These are phyloP conservation scores for Copromyces sp. DNA, from an alignment of 495 filamentous ascomycete species.

Conservation along the genomic window DNA sequence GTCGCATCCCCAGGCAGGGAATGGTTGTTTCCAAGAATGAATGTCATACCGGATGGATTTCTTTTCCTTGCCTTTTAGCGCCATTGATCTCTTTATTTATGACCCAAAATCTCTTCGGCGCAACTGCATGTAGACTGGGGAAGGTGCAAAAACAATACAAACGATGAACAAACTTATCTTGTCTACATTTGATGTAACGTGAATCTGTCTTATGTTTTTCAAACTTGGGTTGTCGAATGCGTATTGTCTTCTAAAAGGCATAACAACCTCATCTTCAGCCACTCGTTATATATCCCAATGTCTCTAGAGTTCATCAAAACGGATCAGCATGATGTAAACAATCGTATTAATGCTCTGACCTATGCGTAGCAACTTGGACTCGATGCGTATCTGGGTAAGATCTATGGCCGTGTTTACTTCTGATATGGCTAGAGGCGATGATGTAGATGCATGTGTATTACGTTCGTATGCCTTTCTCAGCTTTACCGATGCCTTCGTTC, in stretches of 20 bases:
- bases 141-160: slow-evolving; percentile 22
- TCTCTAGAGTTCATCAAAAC: not conserved
- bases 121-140: slow-evolving; percentile 37
- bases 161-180: not conserved
- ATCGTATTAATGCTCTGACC: not conserved
- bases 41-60: slow-evolving; percentile 14
- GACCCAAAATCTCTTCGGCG: slow-evolving; percentile 29
- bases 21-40: slow-evolving; percentile 29
- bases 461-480: not conserved
- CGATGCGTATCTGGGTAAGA: not conserved
- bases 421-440: not conserved
- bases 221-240: not conserved
- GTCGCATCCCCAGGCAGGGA: slow-evolving; percentile 18
- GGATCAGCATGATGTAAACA: not conserved
- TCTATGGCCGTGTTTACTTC: not conserved
- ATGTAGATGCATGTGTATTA: not conserved
- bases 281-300: not conserved
- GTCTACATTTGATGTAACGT: not conserved
- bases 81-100: slow-evolving; percentile 20
- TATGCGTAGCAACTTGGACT: not conserved
- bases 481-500: not conserved
- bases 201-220: not conserved
- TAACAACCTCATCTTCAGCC: not conserved
- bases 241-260: not conserved
- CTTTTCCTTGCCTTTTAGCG: slow-evolving; percentile 24